Percentiles rank a stretch among this genome's conserved stretches.
Evolutionary conservation across 352 stramenopile genomes (phyloP).

Genomic region (Phytophthora fragariae): DNA sequence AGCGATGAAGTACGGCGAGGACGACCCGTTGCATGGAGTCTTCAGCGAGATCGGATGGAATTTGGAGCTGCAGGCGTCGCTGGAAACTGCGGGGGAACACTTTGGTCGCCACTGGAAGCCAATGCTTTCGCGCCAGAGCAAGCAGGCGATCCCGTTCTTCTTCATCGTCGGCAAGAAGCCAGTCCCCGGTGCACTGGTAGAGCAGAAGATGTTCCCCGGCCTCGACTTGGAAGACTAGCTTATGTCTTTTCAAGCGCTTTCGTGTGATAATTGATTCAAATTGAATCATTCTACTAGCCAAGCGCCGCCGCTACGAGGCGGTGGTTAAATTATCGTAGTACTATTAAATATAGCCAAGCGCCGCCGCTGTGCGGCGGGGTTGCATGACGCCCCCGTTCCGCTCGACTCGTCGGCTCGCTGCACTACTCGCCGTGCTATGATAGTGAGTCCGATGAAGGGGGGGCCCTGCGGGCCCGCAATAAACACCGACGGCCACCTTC

Average conservation of each 20-base stretch:
- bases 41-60: constrained; percentile 49
- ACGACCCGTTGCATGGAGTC: constrained; percentile 58
- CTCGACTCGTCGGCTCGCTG: no score
- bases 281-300: no score
- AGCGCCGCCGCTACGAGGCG: no score
- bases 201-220: constrained; percentile 34
- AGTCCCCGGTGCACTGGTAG: constrained; percentile 30
- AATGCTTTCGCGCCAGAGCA: constrained; percentile 26
- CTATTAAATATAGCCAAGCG: no score
- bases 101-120: constrained; percentile 57
- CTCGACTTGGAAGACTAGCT: constrained; percentile 29
- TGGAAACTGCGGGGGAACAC: constrained; percentile 39
- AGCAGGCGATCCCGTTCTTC: constrained; percentile 27
- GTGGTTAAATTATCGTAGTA: no score
- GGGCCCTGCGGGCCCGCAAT: no score
- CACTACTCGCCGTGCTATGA: no score
- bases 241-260: neutral
- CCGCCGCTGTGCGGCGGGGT: no score
- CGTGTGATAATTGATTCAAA: neutral
- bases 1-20: constrained; percentile 58
- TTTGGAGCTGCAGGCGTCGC: constrained; percentile 43
- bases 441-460: no score
- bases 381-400: no score
- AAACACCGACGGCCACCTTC: no score
- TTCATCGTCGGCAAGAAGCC: constrained; percentile 46